A percentile compares a stretch with the other conserved stretches of the same genome.
Evolutionary conservation across 257 asterid species (phyloP).

Genomic region (Primulina eburnea): DNA sequence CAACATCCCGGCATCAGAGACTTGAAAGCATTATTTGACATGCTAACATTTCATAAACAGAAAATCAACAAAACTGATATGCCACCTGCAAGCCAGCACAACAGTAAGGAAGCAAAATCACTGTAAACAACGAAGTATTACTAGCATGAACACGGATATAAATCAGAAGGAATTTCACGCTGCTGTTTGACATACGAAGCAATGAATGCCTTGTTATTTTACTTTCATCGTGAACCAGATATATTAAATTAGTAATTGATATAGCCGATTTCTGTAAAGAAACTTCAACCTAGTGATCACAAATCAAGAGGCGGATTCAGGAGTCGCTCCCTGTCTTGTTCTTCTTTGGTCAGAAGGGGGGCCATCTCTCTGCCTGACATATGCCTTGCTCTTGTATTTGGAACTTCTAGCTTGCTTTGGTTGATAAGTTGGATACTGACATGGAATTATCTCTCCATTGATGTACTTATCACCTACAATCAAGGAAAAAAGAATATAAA

Average conservation of each 20-base stretch:
- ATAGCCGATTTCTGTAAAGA: no score
- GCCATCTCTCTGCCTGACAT: slow-evolving; percentile 92
- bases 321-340: slow-evolving; percentile 61
- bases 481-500: neutral
- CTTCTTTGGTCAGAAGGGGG: slow-evolving; percentile 68
- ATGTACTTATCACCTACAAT: slow-evolving; percentile 81
- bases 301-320: slow-evolving; percentile 52
- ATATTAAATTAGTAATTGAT: no score
- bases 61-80: neutral
- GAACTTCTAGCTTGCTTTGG: slow-evolving; percentile 66
- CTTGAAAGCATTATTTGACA: neutral
- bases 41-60: neutral
- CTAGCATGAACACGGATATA: no score
- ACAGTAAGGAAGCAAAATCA: no score
- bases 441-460: slow-evolving; percentile 93
- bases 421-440: slow-evolving; percentile 92
- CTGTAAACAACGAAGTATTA: no score
- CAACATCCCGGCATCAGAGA: neutral
- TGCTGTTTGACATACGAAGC: no score
- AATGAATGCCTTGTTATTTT: no score
- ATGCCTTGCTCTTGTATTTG: slow-evolving; percentile 85
- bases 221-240: no score
- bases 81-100: no score
- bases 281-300: no score
- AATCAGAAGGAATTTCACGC: no score